Base-by-base conservation (phyloP, 306 rosid species). In the Medicago arabica region DNA sequence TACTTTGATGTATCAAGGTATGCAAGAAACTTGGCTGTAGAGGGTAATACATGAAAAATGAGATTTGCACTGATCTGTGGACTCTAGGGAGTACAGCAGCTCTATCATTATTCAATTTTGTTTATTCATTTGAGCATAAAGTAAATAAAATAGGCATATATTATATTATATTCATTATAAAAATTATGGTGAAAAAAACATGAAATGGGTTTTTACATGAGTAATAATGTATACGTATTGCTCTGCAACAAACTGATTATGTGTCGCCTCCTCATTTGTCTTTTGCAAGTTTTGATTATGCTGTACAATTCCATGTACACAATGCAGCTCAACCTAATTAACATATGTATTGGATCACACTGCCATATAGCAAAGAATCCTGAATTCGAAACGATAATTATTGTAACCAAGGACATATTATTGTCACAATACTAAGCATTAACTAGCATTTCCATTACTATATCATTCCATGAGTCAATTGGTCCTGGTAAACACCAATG, bases 401-500 rank as follows among this genome's bases (percentile, higher is more conserved):
- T 51, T 69, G 69, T 40, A 19, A 43, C 68, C 78, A 36, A 3
- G 19, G 46, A 18, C 67, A 78, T 14, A 47, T 65, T 54, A 57
- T 58, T 50, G 8, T n/a, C 21, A 77, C 51, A 80, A 58, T 21
- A 82, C 73, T 44, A 67, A 18, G 65, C 82, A 75, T 81, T 85
- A 53, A 87, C 68, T 69, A 92, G 38, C 86, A 95, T 77, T 83
- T 92, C 91, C 93, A 95, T 86, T 4, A 86, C 59, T 79, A 93
- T 67, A 69, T 91, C 98, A 38, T 91, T 93, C 98, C 98, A 93
- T 0, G 98, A 89, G 71, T 93, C 98, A 40, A 93, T 89, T 2
- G 98, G 98, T 77, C 98, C 97, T 2, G 98, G 97, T 79, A 91
- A 82, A 75, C 98, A 93, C 97, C 83, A 83, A 59, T 83, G 87